A percentile compares a stretch with the other conserved stretches of the same genome.
These are phyloP conservation scores for Thymus mandschuricus DNA, from an alignment of 257 asterid genomes.

Conservation along the genomic window DNA sequence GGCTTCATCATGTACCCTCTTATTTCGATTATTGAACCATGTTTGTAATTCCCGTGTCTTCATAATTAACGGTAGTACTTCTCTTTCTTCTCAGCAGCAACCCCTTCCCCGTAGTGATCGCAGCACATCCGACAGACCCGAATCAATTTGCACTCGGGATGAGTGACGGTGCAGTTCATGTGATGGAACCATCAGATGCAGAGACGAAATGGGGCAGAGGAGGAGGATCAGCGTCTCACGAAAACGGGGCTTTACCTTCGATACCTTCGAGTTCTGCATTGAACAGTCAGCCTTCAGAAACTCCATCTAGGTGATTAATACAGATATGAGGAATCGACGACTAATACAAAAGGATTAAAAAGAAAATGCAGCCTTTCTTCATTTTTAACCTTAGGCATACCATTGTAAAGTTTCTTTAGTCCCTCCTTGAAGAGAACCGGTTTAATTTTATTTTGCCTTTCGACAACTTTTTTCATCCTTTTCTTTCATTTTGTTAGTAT, in stretches of 20 bases:
- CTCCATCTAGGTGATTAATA: conserved; percentile 71
- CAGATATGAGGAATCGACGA: background rate
- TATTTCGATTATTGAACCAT: background rate
- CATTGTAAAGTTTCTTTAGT: conserved; percentile 35
- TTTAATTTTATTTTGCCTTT: conserved; percentile 25
- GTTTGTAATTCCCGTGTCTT: background rate
- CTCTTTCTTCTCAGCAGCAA: conserved; percentile 36
- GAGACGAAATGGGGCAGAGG: conserved; percentile 94
- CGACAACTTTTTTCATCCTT: background rate
- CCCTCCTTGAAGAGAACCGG: background rate
- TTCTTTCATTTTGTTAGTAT: background rate
- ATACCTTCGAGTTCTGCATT: conserved; percentile 83
- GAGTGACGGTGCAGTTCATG: conserved; percentile 87
- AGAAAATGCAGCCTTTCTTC: too few relatives aligned
- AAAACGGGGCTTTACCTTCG: conserved; percentile 64
- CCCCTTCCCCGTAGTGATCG: conserved; percentile 75
- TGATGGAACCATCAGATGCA: conserved; percentile 79
- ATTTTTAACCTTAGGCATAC: conserved; percentile 29
- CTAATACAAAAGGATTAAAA: background rate
- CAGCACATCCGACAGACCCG: conserved; percentile 90
- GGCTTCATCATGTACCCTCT: background rate
- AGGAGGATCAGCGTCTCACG: conserved; percentile 71
- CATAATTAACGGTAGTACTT: background rate
- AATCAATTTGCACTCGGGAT: conserved; percentile 92
- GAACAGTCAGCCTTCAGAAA: conserved; percentile 90